Evolutionary conservation across 2,329 filamentous ascomycete genomes (phyloP).

Genomic region (Cadophora sp.): DNA sequence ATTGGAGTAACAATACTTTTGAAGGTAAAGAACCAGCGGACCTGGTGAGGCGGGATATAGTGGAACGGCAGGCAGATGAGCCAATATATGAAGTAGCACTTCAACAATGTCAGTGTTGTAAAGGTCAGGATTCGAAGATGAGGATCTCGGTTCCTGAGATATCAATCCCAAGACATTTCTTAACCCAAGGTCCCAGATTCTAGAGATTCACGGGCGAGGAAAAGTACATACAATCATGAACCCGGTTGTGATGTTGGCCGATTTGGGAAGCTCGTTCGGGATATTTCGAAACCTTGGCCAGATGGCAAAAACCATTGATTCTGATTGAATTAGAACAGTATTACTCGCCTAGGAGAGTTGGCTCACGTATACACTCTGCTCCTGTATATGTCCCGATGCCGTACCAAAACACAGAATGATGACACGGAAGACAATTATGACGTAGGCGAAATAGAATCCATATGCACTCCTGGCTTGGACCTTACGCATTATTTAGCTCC

Average conservation of each 20-base stretch:
- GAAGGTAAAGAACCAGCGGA: slow-evolving; percentile 58
- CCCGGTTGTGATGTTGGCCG: slow-evolving; percentile 58
- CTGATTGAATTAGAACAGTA: slow-evolving; percentile 37
- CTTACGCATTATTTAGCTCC: neutral
- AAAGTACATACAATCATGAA: slow-evolving; percentile 49
- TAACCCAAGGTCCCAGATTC: too few species aligned
- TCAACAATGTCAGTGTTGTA: too few species aligned
- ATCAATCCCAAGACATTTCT: too few species aligned
- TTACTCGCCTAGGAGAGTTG: too few species aligned
- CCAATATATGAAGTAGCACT: slow-evolving; percentile 53
- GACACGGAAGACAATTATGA: slow-evolving; percentile 31
- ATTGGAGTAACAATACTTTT: slow-evolving; percentile 47
- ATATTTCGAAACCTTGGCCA: slow-evolving; percentile 33
- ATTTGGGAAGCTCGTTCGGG: slow-evolving; percentile 54
- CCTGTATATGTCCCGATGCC: slow-evolving; percentile 21
- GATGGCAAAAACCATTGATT: slow-evolving; percentile 39
- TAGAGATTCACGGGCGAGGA: too few species aligned
- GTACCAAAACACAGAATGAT: slow-evolving; percentile 47
- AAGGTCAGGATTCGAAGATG: too few species aligned
- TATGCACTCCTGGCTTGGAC: slow-evolving; percentile 40
- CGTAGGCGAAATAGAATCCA: slow-evolving; percentile 37
- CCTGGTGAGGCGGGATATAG: slow-evolving; percentile 52
- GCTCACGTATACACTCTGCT: too few species aligned
- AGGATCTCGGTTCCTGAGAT: too few species aligned
- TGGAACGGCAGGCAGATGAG: slow-evolving; percentile 46